Evolutionary conservation across 768 basidiomycete genomes (phyloP), one percentile per base, ranked within the genome.

Genomic region (Pisolithus tinctorius): DNA sequence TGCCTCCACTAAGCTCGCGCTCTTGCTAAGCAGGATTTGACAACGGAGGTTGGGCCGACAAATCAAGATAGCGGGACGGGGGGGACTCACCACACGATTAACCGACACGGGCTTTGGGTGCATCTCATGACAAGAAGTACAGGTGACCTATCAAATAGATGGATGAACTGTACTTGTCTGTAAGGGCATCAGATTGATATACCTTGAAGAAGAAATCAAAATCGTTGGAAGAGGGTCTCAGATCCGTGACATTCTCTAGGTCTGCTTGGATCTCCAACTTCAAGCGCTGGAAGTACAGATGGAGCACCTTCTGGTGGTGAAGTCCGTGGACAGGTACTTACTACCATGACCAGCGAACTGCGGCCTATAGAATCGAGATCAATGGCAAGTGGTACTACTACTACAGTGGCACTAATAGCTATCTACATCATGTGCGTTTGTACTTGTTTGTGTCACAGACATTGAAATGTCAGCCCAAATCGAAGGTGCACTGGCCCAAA

Each of bases 201-300:
- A 87, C 88, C 73, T 84, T 65, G 72, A 93, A 92, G 73, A 86
- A 84, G 64, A 80, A 93, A 52, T 90, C 85, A 58, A 86, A 93
- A 56, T 83, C 77, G 29, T 82, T 74, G 4, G 73, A 66, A n/a
- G 77, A 75, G 29, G 89, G 89, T 46, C 70, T 69, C 27, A 93
- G 70, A 58, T 80, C 72, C 8, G 87, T 86, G 53, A 91, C 82
- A 57, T 86, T 84, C 64, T 92, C 87, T 41, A 93, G 75, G 3
- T 87, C 85, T 10, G 89, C 90, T 68, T 83, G 82, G 65, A 88
- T 86, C 43, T 81, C 84, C 29, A 88, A 71, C 54, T 74, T 71
- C 13, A 88, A 73, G 51, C 71, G 76, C 84, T 85, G 43, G 9
- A 26, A 17, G 34, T 48, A 36, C 13, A 34, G 14, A 45, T 48